Base-by-base conservation (phyloP, 129 eudicot species). In the Artemisia tridentata region DNA sequence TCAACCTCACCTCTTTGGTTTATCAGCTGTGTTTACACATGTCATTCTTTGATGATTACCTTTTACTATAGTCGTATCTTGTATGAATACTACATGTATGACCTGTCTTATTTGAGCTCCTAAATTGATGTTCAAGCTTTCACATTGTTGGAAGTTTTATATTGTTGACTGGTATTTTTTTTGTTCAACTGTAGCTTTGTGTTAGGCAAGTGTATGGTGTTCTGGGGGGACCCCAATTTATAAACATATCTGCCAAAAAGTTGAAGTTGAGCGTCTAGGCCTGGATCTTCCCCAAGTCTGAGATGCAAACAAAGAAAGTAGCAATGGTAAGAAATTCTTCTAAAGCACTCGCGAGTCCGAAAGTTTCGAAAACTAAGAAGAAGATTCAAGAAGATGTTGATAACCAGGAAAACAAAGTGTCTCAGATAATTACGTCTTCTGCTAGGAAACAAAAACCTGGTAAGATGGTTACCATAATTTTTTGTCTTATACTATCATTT, bases 281-380 rank as follows among this genome's bases (percentile, higher is more conserved):
- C 59, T 65, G 68, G 69, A 27, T 65, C 56, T 74, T 49, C 63
- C 45, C 45, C 71, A 72, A 76, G 69, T 78, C 77, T 75, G 76
- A 81, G 63, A 95, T 95, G 99, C 99, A 86, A 79, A 95, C 87
- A 71, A 95, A 88, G 84, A 95, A 95, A 76, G 92, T 85, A 72
- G 80, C 89, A 49, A 66, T 78, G 61, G 85, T 79, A 57, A 88
- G 88, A 61, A 84, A 54, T 68, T 82, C 95, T 9, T 47, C 85
- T 73, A 77, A 85, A 67, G 91, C 78, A 34, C 68, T 79, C 41
- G 86, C 73, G 34, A 87, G 86, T 74, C 86, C 97, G n/a, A 93
- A 81, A 75, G 88, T 59, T 79, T 74, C 88, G 66, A 88, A 83
- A 78, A 80, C 81, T 41, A 85, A 86, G 63, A 90, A 82, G 85